A percentile compares a stretch with the other conserved stretches of the same genome.
Evolutionary conservation across 2,329 filamentous ascomycete genomes (phyloP).

Genomic region (Zymoseptoria passerinii): DNA sequence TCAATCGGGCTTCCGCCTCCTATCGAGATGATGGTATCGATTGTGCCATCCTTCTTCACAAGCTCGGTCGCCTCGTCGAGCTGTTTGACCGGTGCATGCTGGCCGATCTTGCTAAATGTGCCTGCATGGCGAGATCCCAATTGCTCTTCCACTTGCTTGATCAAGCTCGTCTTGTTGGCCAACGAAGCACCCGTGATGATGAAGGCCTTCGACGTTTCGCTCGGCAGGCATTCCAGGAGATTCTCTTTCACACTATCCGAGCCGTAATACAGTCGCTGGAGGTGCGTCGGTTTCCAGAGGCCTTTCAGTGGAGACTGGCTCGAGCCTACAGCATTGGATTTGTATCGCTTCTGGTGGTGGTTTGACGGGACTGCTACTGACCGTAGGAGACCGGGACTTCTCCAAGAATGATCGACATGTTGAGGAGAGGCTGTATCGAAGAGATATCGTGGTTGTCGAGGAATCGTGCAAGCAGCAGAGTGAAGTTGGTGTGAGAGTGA

Average conservation of each 20-base stretch:
- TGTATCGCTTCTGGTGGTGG: constrained; percentile 22
- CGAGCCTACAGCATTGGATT: constrained; percentile 34
- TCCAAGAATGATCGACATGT: background rate
- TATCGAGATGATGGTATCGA: constrained; percentile 49
- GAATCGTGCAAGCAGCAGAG: background rate
- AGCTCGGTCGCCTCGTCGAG: constrained; percentile 45
- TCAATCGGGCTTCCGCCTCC: constrained; percentile 51
- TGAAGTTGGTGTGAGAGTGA: background rate
- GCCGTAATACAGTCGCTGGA: constrained; percentile 45
- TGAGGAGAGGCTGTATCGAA: background rate
- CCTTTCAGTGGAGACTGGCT: constrained; percentile 40
- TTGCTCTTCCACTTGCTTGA: constrained; percentile 43
- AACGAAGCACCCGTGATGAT: constrained; percentile 49
- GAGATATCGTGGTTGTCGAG: too few species aligned
- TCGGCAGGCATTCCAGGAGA: constrained; percentile 39
- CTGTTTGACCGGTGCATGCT: constrained; percentile 48
- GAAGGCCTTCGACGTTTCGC: constrained; percentile 44
- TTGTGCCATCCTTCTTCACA: constrained; percentile 37
- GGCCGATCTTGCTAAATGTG: constrained; percentile 48
- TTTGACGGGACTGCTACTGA: constrained; percentile 8
- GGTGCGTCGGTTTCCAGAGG: constrained; percentile 44
- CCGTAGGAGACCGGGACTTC: constrained; percentile 10
- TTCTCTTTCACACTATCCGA: constrained; percentile 40
- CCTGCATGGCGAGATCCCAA: constrained; percentile 46
- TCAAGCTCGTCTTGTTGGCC: constrained; percentile 45